phyloP scores from a whole-genome alignment of 75 land plant species.

The Larix kaempferi region DNA sequence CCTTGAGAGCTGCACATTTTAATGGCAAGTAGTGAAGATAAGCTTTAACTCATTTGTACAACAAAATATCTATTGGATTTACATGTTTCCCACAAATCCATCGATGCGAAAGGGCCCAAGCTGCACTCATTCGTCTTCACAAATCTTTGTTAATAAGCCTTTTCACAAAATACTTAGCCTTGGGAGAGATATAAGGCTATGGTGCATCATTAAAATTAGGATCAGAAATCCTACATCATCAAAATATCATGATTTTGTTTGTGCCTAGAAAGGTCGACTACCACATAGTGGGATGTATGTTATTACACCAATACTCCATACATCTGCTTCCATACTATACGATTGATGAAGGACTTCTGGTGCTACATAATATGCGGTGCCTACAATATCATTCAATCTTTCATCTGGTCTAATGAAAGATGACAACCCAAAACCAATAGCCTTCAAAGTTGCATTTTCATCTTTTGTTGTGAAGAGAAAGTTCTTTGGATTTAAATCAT shows the following conservation, averaged over 20 bases:
- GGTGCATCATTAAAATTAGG: conserved; percentile 78
- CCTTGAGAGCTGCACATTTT: conserved; percentile 33
- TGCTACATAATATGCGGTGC: conserved; percentile 93
- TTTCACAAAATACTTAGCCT: conserved; percentile 87
- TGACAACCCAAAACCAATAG: conserved; percentile 91
- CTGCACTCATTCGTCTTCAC: conserved; percentile 83
- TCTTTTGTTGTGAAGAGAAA: no score
- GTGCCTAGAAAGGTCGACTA: conserved; percentile 87
- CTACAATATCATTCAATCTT: conserved; percentile 88
- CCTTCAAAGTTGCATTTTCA: conserved; percentile 81
- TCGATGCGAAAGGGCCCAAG: conserved; percentile 64
- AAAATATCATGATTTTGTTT: conserved; percentile 86
- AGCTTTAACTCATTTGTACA: conserved; percentile 28
- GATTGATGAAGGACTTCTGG: conserved; percentile 92
- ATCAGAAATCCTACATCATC: conserved; percentile 74
- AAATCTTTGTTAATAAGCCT: conserved; percentile 71
- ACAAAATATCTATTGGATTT: conserved; percentile 30
- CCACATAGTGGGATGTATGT: conserved; percentile 65
- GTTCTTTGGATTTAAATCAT: conserved; percentile 91
- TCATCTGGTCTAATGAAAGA: conserved; percentile 89
- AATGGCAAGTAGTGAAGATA: conserved; percentile 25
- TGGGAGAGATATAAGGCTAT: conserved; percentile 85
- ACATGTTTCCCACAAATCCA: conserved; percentile 27
- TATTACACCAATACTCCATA: conserved; percentile 90
- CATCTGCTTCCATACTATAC: conserved; percentile 82